Evolutionary conservation across 805 yeast species (phyloP).

Genomic region (Saccharomycopsis oosterbeekiorum): DNA sequence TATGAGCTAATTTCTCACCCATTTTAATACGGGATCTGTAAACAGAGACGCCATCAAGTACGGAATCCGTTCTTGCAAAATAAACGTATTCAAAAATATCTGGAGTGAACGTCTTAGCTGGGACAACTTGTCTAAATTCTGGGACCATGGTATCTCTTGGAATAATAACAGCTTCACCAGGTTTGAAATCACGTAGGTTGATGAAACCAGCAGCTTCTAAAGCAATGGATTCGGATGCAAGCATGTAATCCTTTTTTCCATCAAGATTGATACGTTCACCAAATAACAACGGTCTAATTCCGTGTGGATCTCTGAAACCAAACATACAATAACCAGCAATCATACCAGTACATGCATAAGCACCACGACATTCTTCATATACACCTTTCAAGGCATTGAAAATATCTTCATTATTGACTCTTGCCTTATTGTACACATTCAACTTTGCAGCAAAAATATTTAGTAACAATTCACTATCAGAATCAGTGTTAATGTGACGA

Average conservation of each 20-base stretch:
- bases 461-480: conserved; percentile 84
- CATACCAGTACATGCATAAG: conserved; percentile 94
- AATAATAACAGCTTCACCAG: conserved; percentile 95
- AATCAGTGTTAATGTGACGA: conserved; percentile 94
- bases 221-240: conserved; percentile 93
- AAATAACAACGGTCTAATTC: conserved; percentile 80
- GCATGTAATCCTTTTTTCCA: conserved; percentile 79
- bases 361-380: conserved; percentile 76
- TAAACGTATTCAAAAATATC: conserved; percentile 96
- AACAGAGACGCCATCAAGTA: conserved; percentile 92
- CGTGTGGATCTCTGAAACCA: conserved; percentile 96
- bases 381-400: conserved; percentile 81
- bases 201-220: conserved; percentile 83
- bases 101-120: conserved; percentile 72
- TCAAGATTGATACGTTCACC: conserved; percentile 70
- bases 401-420: conserved; percentile 86
- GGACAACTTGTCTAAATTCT: conserved; percentile 78
- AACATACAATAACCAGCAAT: conserved; percentile 92
- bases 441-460: conserved; percentile 89
- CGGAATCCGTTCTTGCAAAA: conserved; percentile 96
- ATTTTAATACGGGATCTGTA: conserved; percentile 85
- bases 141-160: conserved; percentile 68
- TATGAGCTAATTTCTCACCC: conserved; percentile 84
- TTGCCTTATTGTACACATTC: conserved; percentile 82
- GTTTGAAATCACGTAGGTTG: conserved; percentile 70